phyloP scores from a whole-genome alignment of 164 flowering plant genomes.

The Berberis thunbergii region DNA sequence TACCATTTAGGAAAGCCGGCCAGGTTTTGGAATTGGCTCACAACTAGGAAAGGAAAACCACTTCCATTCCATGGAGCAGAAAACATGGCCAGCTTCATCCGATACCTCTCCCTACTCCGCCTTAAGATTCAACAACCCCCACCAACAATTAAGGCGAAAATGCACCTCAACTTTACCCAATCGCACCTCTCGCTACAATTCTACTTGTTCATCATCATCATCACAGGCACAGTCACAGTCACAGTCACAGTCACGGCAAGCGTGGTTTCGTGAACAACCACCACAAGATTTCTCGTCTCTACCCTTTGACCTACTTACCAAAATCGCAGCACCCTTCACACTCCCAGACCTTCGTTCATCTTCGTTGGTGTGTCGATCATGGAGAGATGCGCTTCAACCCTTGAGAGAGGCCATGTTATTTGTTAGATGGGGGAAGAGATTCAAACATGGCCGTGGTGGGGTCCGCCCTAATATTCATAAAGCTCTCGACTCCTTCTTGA shows the following conservation, averaged over 20 bases:
- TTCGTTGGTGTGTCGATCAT: conserved; percentile 64
- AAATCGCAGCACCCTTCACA: conserved; percentile 49
- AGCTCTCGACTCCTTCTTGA: conserved; percentile 75
- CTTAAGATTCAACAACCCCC: no score
- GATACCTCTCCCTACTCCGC: no score
- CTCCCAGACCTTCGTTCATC: conserved; percentile 54
- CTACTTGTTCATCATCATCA: no score
- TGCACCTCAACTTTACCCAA: no score
- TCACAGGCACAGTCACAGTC: no score
- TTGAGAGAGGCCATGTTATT: conserved; percentile 82
- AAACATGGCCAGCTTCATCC: no score
- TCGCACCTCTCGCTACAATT: no score
- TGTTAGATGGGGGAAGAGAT: conserved; percentile 69
- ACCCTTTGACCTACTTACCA: conserved; percentile 53
- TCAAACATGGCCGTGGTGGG: conserved; percentile 87
- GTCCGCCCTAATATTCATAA: conserved; percentile 43
- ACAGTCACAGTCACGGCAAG: not conserved
- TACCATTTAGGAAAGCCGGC: no score
- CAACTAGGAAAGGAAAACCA: no score
- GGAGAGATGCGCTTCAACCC: conserved; percentile 75
- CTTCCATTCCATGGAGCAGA: no score
- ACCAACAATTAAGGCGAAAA: no score
- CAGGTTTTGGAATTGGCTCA: no score
- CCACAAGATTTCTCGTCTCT: conserved; percentile 36
- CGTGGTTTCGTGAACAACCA: not conserved